Base-by-base conservation (phyloP, 495 filamentous ascomycete genomes). In the Cenococcum geophilum region DNA sequence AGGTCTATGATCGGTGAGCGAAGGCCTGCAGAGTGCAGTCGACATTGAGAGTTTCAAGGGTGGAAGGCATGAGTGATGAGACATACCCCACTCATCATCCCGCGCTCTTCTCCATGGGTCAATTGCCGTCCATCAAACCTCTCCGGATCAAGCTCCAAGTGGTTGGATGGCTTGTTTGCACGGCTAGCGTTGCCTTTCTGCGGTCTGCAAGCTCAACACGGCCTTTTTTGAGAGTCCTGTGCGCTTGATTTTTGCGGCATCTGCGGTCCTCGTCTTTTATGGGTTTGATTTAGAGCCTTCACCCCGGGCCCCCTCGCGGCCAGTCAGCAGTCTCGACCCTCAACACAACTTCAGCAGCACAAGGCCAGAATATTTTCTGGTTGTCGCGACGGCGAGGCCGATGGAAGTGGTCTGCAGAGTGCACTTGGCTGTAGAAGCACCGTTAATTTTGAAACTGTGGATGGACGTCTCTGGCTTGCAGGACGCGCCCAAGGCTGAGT, bases 1-100 rank as follows among this genome's bases (percentile, higher is more conserved):
- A 45, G 40, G 40, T 18, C 49, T 51, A 16, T 22, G 49, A 52
- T 52, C 49, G 49, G 49, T 52, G 49, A 52, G 49, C 49, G 22
- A 1, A 6, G 23, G 21, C 49, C 27, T 32, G 27, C 27, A 32
- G 27, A 32, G 27, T 52, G 49, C 18, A 27, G 49, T 23, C 49
- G 25, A 52, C 25, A 52, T 52, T 52, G 21, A 25, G 49, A 16
- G 22, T 49, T 27, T 52, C 49, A 18, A 52, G 49, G 49, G 25
- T 52, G 8, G 10, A 32, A 52, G 20, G 49, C 49, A 52, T 16
- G 49, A 52, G 25, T 22, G 49, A 52, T 52, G 49, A 52, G 49
- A 52, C 49, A 52, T 8, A 16, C 23, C 49, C 49, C 49, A 52
- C 49, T 16, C 49, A 25, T 23, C 25, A 52, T 52, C 49, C 49